These are phyloP conservation scores for Aspergillus taichungensis DNA, from an alignment of 495 filamentous ascomycete genomes.

Conservation along the genomic window DNA sequence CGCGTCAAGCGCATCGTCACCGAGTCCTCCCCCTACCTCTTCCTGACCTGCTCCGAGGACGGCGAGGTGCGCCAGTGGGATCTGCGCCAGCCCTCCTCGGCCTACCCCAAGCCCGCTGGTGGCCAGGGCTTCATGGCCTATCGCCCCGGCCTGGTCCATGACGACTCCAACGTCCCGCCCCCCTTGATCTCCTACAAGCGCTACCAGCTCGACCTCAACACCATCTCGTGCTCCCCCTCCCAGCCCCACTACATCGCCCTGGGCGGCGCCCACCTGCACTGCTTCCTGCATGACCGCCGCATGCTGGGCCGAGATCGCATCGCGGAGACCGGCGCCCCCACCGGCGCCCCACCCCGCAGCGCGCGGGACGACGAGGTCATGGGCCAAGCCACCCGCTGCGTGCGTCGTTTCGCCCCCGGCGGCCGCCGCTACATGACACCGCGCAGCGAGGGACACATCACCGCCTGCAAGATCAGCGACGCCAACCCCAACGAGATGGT, in stretches of 20 bases:
- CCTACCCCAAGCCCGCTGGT: slow-evolving; percentile 49
- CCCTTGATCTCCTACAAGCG: slow-evolving; percentile 65
- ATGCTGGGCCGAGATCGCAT: slow-evolving; percentile 58
- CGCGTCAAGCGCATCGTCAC: slow-evolving; percentile 73
- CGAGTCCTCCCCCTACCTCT: slow-evolving; percentile 61
- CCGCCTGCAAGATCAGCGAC: slow-evolving; percentile 72
- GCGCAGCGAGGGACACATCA: slow-evolving; percentile 58
- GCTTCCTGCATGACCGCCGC: slow-evolving; percentile 66
- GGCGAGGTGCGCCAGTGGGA: slow-evolving; percentile 73
- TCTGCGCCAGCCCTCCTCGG: slow-evolving; percentile 53
- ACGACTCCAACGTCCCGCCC: slow-evolving; percentile 52
- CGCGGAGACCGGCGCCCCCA: slow-evolving; percentile 42
- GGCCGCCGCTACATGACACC: slow-evolving; percentile 45
- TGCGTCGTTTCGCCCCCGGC: slow-evolving; percentile 59
- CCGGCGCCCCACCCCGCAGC: slow-evolving; percentile 21
- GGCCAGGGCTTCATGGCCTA: slow-evolving; percentile 41
- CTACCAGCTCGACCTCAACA: slow-evolving; percentile 61
- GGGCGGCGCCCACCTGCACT: slow-evolving; percentile 63
- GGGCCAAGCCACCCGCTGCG: slow-evolving; percentile 57
- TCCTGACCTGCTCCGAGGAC: slow-evolving; percentile 70
- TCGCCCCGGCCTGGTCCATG: slow-evolving; percentile 36
- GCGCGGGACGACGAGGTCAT: slow-evolving; percentile 49
- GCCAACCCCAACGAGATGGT: slow-evolving; percentile 66
- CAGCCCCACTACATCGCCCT: slow-evolving; percentile 73
- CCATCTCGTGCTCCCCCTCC: slow-evolving; percentile 62